These are phyloP conservation scores for Pleurostoma richardsiae DNA, from an alignment of 2,329 filamentous ascomycete genomes.

Conservation along the genomic window DNA sequence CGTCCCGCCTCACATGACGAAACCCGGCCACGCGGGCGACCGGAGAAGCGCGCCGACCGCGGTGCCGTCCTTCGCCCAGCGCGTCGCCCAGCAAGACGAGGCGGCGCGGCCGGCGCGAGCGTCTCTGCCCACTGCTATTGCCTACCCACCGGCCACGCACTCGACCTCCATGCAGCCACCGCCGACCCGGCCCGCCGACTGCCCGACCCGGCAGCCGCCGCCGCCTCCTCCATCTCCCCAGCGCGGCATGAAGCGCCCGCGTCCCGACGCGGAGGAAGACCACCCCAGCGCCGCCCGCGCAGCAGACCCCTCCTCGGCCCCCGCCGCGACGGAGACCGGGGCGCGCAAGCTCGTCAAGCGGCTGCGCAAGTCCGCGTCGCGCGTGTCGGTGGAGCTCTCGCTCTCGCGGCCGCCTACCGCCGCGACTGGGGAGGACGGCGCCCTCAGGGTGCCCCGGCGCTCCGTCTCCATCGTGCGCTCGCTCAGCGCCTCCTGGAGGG, in stretches of 20 bases:
- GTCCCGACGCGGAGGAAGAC: too few relatives aligned
- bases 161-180: conserved; percentile 1
- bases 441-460: too few relatives aligned
- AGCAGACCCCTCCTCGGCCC: conserved; percentile 10
- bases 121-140: not conserved
- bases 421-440: too few relatives aligned
- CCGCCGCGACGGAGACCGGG: conserved; percentile 18
- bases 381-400: conserved; percentile 28
- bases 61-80: conserved; percentile 6
- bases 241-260: conserved; percentile 27
- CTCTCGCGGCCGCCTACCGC: too few relatives aligned
- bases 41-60: not conserved
- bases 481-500: too few relatives aligned
- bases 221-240: conserved; percentile 6
- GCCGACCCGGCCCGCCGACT: conserved; percentile 6
- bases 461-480: too few relatives aligned
- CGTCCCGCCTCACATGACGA: conserved; percentile 2
- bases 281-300: conserved; percentile 7
- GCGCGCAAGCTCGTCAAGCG: conserved; percentile 41
- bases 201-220: conserved; percentile 8
- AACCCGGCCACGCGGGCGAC: conserved; percentile 1
- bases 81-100: not conserved
- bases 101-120: not conserved
- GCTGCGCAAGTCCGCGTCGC: conserved; percentile 45
- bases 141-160: not conserved